These are phyloP conservation scores for Metschnikowia peoriensis DNA, from an alignment of 805 yeast species.

Conservation along the genomic window DNA sequence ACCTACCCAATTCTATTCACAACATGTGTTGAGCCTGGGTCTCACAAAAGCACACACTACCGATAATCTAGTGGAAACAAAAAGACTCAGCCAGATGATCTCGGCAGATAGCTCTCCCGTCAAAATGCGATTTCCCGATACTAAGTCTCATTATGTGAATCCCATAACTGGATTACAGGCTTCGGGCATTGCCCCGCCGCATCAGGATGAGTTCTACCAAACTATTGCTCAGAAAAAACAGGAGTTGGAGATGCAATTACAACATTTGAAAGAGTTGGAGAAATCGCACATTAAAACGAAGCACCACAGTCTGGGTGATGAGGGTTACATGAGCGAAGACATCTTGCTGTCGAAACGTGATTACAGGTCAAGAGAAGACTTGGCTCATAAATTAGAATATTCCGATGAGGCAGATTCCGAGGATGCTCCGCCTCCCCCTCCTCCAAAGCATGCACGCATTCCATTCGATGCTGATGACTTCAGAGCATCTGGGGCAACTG, in stretches of 20 bases:
- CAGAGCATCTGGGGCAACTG: constrained; percentile 26
- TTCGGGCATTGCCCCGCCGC: constrained; percentile 1
- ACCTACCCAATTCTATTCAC: constrained; percentile 15
- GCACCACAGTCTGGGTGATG: constrained; percentile 19
- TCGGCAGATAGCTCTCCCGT: constrained; percentile 22
- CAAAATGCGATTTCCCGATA: constrained; percentile 16
- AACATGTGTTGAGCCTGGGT: constrained; percentile 18
- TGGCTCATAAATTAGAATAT: constrained; percentile 30
- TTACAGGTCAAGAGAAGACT: constrained; percentile 33
- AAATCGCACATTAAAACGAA: constrained; percentile 13
- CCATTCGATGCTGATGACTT: constrained; percentile 42
- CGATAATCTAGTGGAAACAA: constrained; percentile 13
- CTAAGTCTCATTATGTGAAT: not conserved
- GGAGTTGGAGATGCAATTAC: constrained; percentile 40
- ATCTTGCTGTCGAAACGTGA: constrained; percentile 32
- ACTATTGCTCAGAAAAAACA: constrained; percentile 32
- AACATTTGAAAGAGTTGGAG: constrained; percentile 33
- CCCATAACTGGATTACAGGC: not conserved
- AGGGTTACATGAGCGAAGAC: constrained; percentile 36
- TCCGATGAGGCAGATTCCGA: constrained; percentile 16
- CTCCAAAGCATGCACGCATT: constrained; percentile 28
- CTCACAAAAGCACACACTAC: constrained; percentile 15
- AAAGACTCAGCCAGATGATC: constrained; percentile 16
- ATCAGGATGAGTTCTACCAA: constrained; percentile 24
- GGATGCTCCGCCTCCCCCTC: constrained; percentile 35